Evolutionary conservation across 352 stramenopile genomes (phyloP), one percentile per base, ranked within the genome.

Genomic region (Halophytophthora batemanensis): DNA sequence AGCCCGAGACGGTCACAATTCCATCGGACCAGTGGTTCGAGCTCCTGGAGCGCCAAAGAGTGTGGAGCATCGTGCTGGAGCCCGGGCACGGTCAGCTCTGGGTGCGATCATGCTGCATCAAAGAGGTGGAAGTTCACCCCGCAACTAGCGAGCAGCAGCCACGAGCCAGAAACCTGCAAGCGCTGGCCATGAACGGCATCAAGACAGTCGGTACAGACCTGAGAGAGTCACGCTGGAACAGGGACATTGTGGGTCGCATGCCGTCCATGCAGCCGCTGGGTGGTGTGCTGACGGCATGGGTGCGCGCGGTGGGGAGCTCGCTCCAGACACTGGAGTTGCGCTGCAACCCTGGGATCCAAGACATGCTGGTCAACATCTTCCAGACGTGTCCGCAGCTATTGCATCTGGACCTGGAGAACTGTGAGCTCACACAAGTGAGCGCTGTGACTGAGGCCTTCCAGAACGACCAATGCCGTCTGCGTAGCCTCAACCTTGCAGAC

Each of bases 341-440:
- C 2, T 43, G 29, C 11, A 84, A 81, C 40, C 40, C 39, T 31
- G 53, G 80, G 14, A 44, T 23, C 2, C 54, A 51, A 5, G 23
- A 28, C 6, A 45, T 56, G 1, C 42, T 85, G 17, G 39, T 10
- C 1, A 40, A 51, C 15, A 46, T 86, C 14, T n/a, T 82, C 14
- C 28, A 52, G 21, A 47, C 56, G 2, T 86, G 74, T 21, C 71
- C 69, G 19, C 14, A 56, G 14, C 47, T 85, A 14, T 25, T 37
- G 22, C 25, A 56, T 18, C 44, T 85, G n/a, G 66, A 78, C 50
- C 12, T 82, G 21, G 64, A 68, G 41, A 48, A 41, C 3, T 85
- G 74, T 49, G 59, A 69, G 45, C 44, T 85, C 15, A 31, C 28
- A 6, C 57, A 61, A 15, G 70, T 82, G 17, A 18, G 18, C 12